Evolutionary conservation across 371 early-diverging fungal genomes (phyloP), one percentile per base, ranked within the genome.

Genomic region (Apophysomyces elegans): DNA sequence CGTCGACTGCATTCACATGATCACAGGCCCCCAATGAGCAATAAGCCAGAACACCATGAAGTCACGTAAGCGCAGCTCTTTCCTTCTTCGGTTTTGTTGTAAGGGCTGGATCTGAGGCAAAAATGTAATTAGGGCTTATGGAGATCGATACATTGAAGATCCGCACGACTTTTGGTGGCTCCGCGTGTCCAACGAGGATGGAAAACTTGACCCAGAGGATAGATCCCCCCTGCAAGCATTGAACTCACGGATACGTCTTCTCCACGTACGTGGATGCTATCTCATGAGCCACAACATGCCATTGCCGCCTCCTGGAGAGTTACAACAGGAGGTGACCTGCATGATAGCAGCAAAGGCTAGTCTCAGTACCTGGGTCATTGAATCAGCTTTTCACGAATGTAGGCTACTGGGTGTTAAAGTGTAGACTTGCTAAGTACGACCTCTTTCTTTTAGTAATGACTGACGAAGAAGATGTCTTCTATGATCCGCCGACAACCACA

Each of bases 261-360:
- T 87, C 16, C 96, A 96, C 68, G 67, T 74, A 13, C 65, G 79
- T 41, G 74, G 77, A 7, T 82, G 82, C 58, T 58, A 60, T 11
- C 58, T 79, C 16, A 62, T 74, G 32, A 77, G 76, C 38, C 74
- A 76, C 45, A 56, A 72, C 14, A 56, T 66, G 11, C 16, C 64
- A 5, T 39, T 73, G 7, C 68, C 75, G 13, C 67, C 66, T 16
- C 56, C 46, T 26, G 68, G 64, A 13, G 58, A 64, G 71, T 86
- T 87, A 18, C 99, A 99, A 77, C 93, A 92, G 61, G 99, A 99
- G 76, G 93, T 99, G 9, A 91, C 89, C 0, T 93, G 94, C 68
- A 87, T 91, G 80, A 73, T 75, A 6, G 77, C 83, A 21, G 90
- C 90, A 7, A 83, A 71, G 56, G 62, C 70, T 6, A 74, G 81